phyloP scores from a whole-genome alignment of 2,329 filamentous ascomycete species.

The Diaporthe helianthi region DNA sequence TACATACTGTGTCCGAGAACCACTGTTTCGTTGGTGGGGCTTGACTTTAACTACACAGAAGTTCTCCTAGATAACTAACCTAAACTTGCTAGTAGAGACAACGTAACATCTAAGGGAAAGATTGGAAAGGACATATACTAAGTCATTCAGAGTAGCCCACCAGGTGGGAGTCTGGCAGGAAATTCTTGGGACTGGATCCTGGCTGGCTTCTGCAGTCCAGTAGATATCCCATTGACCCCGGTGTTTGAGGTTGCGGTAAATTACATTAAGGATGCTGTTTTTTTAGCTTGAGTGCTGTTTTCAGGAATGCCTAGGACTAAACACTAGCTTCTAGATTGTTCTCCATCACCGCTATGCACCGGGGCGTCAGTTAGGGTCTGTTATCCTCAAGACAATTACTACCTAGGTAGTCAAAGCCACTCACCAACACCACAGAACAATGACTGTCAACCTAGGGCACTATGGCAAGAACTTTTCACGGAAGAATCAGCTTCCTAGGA shows the following conservation, averaged over 20 bases:
- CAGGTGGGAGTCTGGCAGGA: not conserved
- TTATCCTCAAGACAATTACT: too few species aligned
- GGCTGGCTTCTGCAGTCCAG: not conserved
- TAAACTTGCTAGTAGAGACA: not conserved
- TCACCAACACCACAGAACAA: too few species aligned
- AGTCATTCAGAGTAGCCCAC: not conserved
- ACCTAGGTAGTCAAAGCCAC: not conserved
- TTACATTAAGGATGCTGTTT: not conserved
- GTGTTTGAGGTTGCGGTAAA: not conserved
- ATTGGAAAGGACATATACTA: not conserved
- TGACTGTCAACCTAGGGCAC: too few species aligned
- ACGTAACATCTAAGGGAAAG: not conserved
- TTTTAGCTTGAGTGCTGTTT: not conserved
- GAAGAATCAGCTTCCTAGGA: too few species aligned
- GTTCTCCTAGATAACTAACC: too few species aligned
- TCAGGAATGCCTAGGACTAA: not conserved
- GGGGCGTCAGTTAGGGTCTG: too few species aligned
- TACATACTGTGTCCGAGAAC: not conserved
- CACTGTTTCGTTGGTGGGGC: not conserved
- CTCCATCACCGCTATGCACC: not conserved
- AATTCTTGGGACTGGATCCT: not conserved
- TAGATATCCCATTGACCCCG: not conserved
- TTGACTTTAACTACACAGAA: slow-evolving; percentile 2
- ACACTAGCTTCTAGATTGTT: not conserved
- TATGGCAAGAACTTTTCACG: too few species aligned